Base-by-base conservation (phyloP, 108 stramenopile species). In the Aurantiochytrium sp. region DNA sequence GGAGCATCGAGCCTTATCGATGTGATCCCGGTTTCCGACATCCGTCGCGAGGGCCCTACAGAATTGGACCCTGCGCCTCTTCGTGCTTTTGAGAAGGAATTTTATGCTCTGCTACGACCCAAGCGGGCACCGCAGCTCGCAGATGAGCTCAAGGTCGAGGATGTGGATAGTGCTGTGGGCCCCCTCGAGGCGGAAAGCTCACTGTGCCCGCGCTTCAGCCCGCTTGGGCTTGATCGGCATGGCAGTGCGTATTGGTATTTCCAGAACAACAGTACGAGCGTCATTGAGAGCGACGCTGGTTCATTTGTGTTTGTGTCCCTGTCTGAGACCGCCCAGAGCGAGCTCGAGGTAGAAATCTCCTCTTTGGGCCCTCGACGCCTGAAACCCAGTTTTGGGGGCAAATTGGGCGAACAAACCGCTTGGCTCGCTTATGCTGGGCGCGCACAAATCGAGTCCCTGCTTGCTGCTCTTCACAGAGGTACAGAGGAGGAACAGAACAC, bases 211-310 rank as follows among this genome's bases (percentile, higher is more conserved):
- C 64, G 64, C 8, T 69, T 69, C 35, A 42, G 35, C 29, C 73
- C 73, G 42, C 73, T 83, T 3, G 73, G 73, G 0, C 5, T 51
- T 10, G 73, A 83, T n/a, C 16, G 73, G 12, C 12, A 51, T 53
- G 73, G 73, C 42, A 83, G 73, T 53, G 51, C 21, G 6, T 83
- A 83, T 44, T 83, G 73, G 73, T 83, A 83, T 23, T 83, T 83
- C 2, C 29, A 35, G 29, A 35, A 35, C 29, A 35, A 35, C 29
- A 35, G 2, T 5, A 21, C 21, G 3, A 83, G 28, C 5, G 29
- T 1, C 0, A 35, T 28, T 0, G 44, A 25, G 18, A 28, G 23
- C 18, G 44, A 51, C 5, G 23, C 45, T 5, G 49, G 51, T 1
- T 47, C 73, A 14, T 83, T 21, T 23, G 49, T 83, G 8, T 83